phyloP scores from a whole-genome alignment of 1,284 basidiomycete genomes.

The Marasmius fiardii region DNA sequence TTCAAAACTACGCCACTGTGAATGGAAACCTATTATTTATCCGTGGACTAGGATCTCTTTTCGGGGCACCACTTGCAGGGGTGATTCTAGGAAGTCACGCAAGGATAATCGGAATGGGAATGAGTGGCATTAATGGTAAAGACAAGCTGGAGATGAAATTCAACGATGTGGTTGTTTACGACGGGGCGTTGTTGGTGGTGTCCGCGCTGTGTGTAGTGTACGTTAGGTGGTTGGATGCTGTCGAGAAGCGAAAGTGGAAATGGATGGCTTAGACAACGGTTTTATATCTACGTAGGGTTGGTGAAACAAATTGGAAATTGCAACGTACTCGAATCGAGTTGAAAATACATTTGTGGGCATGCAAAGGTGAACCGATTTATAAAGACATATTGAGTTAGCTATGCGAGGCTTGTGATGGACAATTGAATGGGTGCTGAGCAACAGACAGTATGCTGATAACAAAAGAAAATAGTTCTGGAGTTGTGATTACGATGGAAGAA shows the following conservation, averaged over 20 bases:
- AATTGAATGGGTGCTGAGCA: too few species aligned
- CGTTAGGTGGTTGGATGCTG: conserved; percentile 41
- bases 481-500: too few species aligned
- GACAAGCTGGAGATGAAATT: conserved; percentile 28
- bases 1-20: conserved; percentile 37
- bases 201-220: conserved; percentile 39
- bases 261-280: conserved; percentile 32
- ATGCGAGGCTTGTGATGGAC: too few species aligned
- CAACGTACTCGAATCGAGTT: too few species aligned
- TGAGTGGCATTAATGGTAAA: conserved; percentile 4
- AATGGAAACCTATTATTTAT: conserved; percentile 40
- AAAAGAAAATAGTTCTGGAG: too few species aligned
- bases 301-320: too few species aligned
- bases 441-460: too few species aligned
- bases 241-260: conserved; percentile 35
- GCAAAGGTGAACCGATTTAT: too few species aligned
- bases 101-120: conserved; percentile 6
- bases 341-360: too few species aligned
- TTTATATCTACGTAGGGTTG: too few species aligned
- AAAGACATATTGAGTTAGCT: too few species aligned
- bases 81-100: conserved; percentile 36
- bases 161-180: conserved; percentile 36
- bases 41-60: conserved; percentile 35
- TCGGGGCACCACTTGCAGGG: conserved; percentile 40
- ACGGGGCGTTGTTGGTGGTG: conserved; percentile 32